Evolutionary conservation across 345 rosid species (phyloP).

Genomic region (Anastatica hierochuntica): DNA sequence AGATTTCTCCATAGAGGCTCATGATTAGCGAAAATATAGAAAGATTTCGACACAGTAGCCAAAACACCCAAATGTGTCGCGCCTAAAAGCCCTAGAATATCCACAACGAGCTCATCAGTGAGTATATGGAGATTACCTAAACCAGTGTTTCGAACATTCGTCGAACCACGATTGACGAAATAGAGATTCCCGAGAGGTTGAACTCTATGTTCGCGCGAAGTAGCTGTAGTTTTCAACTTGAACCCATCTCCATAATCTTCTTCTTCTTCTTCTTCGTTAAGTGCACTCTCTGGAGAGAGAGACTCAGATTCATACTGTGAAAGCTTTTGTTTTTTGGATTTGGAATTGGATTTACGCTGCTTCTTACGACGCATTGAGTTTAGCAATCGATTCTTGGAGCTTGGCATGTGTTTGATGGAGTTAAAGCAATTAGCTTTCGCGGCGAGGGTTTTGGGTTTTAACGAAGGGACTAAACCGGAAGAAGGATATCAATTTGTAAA

Average conservation of each 20-base stretch:
- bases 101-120: conserved; percentile 76
- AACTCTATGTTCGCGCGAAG: conserved; percentile 53
- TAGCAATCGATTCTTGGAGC: conserved; percentile 29
- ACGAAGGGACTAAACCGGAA: neutral
- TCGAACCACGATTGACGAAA: conserved; percentile 36
- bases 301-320: conserved; percentile 1
- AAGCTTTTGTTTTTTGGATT: conserved; percentile 21
- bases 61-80: conserved; percentile 54
- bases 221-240: conserved; percentile 46
- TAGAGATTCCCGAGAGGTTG: conserved; percentile 87
- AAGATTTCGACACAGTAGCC: conserved; percentile 65
- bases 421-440: neutral
- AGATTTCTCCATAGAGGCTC: conserved; percentile 89
- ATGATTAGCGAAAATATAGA: conserved; percentile 60
- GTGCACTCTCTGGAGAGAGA: neutral
- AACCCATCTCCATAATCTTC: conserved; percentile 41
- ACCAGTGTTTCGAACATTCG: conserved; percentile 69
- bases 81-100: conserved; percentile 56
- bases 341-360: conserved; percentile 15
- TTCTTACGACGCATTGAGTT: conserved; percentile 16
- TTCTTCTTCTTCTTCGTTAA: neutral
- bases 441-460: conserved; percentile 26
- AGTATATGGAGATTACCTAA: conserved; percentile 62
- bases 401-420: conserved; percentile 23
- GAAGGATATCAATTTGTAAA: neutral